phyloP scores from a whole-genome alignment of 208 protist genomes.

The Crithidia expoeki region DNA sequence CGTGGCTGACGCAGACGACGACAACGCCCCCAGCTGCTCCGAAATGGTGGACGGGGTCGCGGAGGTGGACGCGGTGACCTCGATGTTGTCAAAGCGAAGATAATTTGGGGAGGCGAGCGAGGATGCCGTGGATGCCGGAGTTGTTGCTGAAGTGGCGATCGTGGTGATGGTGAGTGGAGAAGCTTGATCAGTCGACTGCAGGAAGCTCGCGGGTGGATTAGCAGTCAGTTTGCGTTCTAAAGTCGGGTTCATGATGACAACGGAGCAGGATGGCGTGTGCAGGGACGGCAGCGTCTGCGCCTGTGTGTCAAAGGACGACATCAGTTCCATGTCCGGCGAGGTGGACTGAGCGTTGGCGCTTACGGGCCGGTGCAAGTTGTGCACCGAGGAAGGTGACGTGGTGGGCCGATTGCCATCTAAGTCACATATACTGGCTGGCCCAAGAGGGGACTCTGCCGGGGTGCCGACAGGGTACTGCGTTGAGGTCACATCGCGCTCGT shows the following conservation, averaged over 20 bases:
- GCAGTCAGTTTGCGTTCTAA: constrained; percentile 6
- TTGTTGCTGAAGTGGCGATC: not conserved
- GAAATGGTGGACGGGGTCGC: constrained; percentile 2
- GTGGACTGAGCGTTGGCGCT: not conserved
- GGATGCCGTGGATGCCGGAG: not conserved
- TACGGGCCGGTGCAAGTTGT: not conserved
- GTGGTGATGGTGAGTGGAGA: not conserved
- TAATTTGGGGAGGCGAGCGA: constrained; percentile 8
- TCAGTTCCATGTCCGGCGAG: not conserved
- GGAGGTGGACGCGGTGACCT: constrained; percentile 4
- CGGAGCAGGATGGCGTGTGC: constrained; percentile 13
- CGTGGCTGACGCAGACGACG: not conserved
- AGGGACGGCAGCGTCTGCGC: not conserved
- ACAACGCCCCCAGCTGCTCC: constrained; percentile 1
- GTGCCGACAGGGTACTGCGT: constrained; percentile 8
- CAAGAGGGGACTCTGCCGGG: not conserved
- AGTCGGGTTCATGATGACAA: constrained; percentile 32
- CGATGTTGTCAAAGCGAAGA: constrained; percentile 11
- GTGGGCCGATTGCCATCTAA: not conserved
- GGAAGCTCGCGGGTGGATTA: not conserved
- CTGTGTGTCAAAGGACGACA: constrained; percentile 14
- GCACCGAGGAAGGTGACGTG: not conserved
- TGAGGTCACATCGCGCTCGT: not conserved
- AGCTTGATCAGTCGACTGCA: not conserved
- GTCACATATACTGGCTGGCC: not conserved